These are phyloP conservation scores for Thielaviopsis ethacetica DNA, from an alignment of 2,329 filamentous ascomycete genomes.

Conservation along the genomic window DNA sequence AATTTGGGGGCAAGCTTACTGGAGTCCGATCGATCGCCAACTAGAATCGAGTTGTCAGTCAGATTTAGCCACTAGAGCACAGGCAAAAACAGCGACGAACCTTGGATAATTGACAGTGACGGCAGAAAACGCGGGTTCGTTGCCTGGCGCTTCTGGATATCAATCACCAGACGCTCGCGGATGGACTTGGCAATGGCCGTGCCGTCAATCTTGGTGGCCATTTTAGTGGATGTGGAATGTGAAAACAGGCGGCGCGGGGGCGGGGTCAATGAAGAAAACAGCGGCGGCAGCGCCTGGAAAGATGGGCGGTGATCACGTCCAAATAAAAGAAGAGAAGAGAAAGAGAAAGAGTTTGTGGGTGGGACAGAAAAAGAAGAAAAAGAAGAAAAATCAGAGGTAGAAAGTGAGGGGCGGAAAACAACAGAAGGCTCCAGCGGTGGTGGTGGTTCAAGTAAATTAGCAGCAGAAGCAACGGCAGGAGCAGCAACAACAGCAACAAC, in stretches of 20 bases:
- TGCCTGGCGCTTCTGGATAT: conserved; percentile 70
- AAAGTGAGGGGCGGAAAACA: neutral
- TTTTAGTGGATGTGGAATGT: conserved; percentile 37
- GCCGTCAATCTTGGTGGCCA: conserved; percentile 93
- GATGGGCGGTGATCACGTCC: neutral
- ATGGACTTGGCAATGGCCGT: conserved; percentile 87
- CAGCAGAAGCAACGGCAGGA: neutral
- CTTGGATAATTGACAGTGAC: conserved; percentile 86
- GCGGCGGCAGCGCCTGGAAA: neutral
- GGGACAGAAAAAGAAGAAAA: neutral
- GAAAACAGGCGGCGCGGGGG: conserved; percentile 2
- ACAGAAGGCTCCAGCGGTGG: neutral
- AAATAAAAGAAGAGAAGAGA: neutral
- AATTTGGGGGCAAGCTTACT: conserved; percentile 35
- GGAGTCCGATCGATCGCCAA: conserved; percentile 85
- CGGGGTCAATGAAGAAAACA: neutral
- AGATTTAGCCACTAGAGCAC: conserved; percentile 9
- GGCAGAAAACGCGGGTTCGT: conserved; percentile 78
- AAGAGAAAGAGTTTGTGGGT: neutral
- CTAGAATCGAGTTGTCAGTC: conserved; percentile 27
- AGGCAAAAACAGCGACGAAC: conserved; percentile 18
- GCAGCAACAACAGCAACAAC: neutral
- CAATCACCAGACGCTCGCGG: conserved; percentile 59
- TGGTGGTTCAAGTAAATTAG: neutral
- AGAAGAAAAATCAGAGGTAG: conserved; percentile 1